Evolutionary conservation across 768 basidiomycete genomes (phyloP).

Genomic region (Cystofilobasidium capitatum): DNA sequence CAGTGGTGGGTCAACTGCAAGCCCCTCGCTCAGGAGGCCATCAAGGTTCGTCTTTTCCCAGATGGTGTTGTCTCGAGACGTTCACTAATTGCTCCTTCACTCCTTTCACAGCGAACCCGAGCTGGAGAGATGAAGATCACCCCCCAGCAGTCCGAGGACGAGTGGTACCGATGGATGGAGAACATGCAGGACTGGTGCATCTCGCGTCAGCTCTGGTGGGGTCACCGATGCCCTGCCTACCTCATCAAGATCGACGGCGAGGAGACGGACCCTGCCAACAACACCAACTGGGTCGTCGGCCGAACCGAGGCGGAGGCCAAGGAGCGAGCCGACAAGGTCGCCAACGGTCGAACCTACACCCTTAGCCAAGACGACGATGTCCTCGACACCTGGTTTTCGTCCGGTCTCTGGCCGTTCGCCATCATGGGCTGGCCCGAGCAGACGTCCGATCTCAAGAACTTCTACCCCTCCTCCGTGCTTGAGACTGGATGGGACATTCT

Average conservation of each 20-base stretch:
- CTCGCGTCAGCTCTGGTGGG: constrained; percentile 99
- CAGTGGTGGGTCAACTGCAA: constrained; percentile 99
- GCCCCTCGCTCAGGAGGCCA: constrained; percentile 77
- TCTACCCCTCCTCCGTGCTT: constrained; percentile 81
- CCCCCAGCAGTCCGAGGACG: constrained; percentile 77
- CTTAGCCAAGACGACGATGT: constrained; percentile 94
- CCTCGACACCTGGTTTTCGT: constrained; percentile 98
- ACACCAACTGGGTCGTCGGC: constrained; percentile 84
- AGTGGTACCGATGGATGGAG: constrained; percentile 95
- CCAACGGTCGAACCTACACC: constrained; percentile 56
- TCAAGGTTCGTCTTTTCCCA: constrained; percentile 51
- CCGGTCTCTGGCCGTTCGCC: constrained; percentile 93
- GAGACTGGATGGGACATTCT: constrained; percentile 99
- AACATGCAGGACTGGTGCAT: constrained; percentile 98
- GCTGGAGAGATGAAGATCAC: constrained; percentile 75
- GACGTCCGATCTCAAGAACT: constrained; percentile 67
- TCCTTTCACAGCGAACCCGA: constrained; percentile 57
- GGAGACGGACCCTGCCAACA: constrained; percentile 54
- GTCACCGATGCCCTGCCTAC: constrained; percentile 91
- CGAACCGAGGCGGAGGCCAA: constrained; percentile 66
- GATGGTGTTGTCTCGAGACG: neutral
- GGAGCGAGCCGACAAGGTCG: constrained; percentile 55
- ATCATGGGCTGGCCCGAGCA: constrained; percentile 96
- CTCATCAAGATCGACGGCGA: constrained; percentile 74
- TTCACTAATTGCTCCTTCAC: neutral